phyloP scores from a whole-genome alignment of 306 rosid species.

The Ammopiptanthus mongolicus region DNA sequence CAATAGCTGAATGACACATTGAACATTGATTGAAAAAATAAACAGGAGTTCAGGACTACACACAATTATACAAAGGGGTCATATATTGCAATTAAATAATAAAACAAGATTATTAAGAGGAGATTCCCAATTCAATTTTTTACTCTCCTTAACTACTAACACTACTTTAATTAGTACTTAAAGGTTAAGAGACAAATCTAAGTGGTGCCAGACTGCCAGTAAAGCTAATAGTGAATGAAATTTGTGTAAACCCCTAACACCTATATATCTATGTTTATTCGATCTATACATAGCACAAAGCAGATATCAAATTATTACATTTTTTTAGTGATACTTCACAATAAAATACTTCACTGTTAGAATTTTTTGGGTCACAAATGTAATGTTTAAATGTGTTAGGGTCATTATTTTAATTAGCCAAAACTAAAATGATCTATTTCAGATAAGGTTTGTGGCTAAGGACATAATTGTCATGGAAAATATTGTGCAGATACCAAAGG shows the following conservation, averaged over 20 bases:
- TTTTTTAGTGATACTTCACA: not conserved
- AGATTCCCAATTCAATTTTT: not conserved
- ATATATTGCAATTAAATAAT: not conserved
- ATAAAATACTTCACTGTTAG: too few species aligned
- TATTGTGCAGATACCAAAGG: too few species aligned
- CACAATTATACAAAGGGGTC: not conserved
- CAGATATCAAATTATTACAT: not conserved
- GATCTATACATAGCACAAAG: not conserved
- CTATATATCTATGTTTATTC: not conserved
- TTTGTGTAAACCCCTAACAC: not conserved
- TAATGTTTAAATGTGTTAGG: too few species aligned
- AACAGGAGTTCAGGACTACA: not conserved
- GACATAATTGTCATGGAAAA: too few species aligned
- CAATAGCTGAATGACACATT: too few species aligned
- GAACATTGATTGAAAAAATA: too few species aligned
- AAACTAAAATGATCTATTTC: too few species aligned
- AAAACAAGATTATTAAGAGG: not conserved
- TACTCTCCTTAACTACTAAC: not conserved
- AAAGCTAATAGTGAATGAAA: not conserved
- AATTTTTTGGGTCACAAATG: too few species aligned
- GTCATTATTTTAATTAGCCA: too few species aligned
- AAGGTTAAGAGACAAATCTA: slow-evolving; percentile 8
- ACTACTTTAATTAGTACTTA: not conserved
- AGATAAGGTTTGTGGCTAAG: too few species aligned
- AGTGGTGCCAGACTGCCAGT: not conserved